Conservation (phyloP, 176 grass and related monocot genomes). For the Hordeum vulgare region DNA sequence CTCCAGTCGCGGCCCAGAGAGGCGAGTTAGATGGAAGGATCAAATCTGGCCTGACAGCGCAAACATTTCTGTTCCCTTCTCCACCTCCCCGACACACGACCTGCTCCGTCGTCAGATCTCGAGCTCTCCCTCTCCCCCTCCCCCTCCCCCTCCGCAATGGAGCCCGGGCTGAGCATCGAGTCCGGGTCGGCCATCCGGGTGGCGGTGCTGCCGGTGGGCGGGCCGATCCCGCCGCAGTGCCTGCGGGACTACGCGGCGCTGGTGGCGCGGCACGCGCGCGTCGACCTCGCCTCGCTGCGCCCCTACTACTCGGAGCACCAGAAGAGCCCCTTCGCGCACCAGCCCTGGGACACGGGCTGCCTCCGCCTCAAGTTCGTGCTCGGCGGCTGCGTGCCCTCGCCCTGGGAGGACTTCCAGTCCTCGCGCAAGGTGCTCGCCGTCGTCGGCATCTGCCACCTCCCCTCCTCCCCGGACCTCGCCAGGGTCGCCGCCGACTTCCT, state of each 20-base stretch:
- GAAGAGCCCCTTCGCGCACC: constrained; percentile 85
- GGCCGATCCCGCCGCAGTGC: constrained; percentile 52
- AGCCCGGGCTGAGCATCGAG: constrained; percentile 97
- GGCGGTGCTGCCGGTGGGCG: constrained; percentile 77
- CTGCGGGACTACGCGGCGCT: constrained; percentile 78
- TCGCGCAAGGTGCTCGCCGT: constrained; percentile 93
- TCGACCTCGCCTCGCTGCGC: constrained; percentile 70
- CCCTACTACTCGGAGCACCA: constrained; percentile 98
- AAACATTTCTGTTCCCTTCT: background rate
- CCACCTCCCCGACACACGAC: constrained; percentile 1
- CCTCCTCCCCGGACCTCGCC: constrained; percentile 64
- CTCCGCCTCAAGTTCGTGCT: constrained; percentile 89
- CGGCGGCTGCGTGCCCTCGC: constrained; percentile 66
- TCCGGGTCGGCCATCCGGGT: constrained; percentile 78
- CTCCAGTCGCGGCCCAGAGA: background rate
- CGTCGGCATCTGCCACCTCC: constrained; percentile 80
- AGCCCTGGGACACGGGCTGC: constrained; percentile 79
- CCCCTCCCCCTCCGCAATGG: constrained; percentile 55
- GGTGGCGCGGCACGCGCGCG: constrained; percentile 55
- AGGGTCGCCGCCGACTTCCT: constrained; percentile 56
- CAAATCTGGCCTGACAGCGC: background rate
- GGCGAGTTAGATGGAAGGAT: background rate
- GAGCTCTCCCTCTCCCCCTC: background rate
- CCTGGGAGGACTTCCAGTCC: constrained; percentile 99
- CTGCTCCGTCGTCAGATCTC: constrained; percentile 40